Base-by-base conservation (phyloP, 345 rosid species). In the Murraya paniculata region DNA sequence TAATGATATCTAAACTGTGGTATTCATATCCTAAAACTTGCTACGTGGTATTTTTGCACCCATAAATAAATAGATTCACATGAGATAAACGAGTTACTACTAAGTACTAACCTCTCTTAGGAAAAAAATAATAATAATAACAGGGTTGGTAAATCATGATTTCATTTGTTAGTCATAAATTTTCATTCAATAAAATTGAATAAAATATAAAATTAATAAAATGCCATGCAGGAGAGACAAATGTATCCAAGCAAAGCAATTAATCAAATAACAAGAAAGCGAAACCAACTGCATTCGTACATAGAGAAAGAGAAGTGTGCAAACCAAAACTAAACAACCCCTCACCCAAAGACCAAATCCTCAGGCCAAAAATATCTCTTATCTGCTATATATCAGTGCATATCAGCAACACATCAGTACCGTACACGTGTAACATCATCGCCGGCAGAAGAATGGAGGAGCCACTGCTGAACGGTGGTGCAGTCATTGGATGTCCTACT, bases 401-500 rank as follows among this genome's bases (percentile, higher is more conserved):
- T 3, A 3, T 45, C 50, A 45, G 3, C 21, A 33, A 1, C 69
- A 4, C 69, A 30, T 48, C 59, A 50, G 8, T 6, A 18, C 59
- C 60, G 16, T 70, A 62, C 60, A 31, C 45, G 33, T 65, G 64
- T 31, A 41, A 41, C 50, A 0, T 19, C 67, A 3, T 13, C 62
- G 39, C 70, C 73, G 75, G 67, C 33, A 45, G 33, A n/a, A 14
- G 5, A 19, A 90, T 92, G 97, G 94, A 90, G 73, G 57, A 85
- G 65, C 91, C 92, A 30, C 82, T 88, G 19, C 91, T 89, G 8
- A 3, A 59, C 45, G 66, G 75, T 66, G 79, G 55, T 25, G 36
- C 14, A 48, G 77, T 45, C 50, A 45, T 45, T 45, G 50, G 18
- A 45, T 45, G 50, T 45, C 50, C 50, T 45, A 1, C 18, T 45